Conservation (phyloP, 352 stramenopile species). For the Phytophthora sp. region DNA sequence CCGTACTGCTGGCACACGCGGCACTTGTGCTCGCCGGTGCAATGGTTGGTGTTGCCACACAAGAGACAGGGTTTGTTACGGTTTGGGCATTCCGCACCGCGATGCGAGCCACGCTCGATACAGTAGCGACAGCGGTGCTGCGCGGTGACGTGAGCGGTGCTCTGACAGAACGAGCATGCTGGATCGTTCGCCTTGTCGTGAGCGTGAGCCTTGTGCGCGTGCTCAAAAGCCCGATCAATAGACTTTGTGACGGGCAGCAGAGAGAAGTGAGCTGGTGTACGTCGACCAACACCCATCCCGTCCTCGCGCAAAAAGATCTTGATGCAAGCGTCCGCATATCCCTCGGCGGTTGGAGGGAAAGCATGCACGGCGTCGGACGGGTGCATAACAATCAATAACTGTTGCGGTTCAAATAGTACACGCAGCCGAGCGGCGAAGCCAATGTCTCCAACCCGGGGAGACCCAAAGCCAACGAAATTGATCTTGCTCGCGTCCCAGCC, state of each 20-base stretch:
- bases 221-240: slow-evolving; percentile 80
- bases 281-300: slow-evolving; percentile 67
- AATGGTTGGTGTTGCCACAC: slow-evolving; percentile 77
- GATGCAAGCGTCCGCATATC: slow-evolving; percentile 78
- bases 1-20: slow-evolving; percentile 85
- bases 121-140: slow-evolving; percentile 87
- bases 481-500: slow-evolving; percentile 79
- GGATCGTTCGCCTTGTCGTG: slow-evolving; percentile 30
- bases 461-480: slow-evolving; percentile 87
- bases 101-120: slow-evolving; percentile 79
- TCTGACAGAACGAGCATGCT: slow-evolving; percentile 68
- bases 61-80: slow-evolving; percentile 69
- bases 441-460: slow-evolving; percentile 77
- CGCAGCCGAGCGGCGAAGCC: slow-evolving; percentile 78
- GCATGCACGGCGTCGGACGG: slow-evolving; percentile 83
- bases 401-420: slow-evolving; percentile 78
- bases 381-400: slow-evolving; percentile 87
- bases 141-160: slow-evolving; percentile 63
- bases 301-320: slow-evolving; percentile 87
- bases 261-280: slow-evolving; percentile 73
- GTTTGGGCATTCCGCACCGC: slow-evolving; percentile 74
- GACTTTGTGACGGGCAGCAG: slow-evolving; percentile 76
- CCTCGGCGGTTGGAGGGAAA: slow-evolving; percentile 82
- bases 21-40: slow-evolving; percentile 82
- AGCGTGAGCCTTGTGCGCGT: slow-evolving; percentile 54